Evolutionary conservation across 1,139 yeast genomes (phyloP), one percentile per base, ranked within the genome.

Genomic region (Saccharomyces hybrid): DNA sequence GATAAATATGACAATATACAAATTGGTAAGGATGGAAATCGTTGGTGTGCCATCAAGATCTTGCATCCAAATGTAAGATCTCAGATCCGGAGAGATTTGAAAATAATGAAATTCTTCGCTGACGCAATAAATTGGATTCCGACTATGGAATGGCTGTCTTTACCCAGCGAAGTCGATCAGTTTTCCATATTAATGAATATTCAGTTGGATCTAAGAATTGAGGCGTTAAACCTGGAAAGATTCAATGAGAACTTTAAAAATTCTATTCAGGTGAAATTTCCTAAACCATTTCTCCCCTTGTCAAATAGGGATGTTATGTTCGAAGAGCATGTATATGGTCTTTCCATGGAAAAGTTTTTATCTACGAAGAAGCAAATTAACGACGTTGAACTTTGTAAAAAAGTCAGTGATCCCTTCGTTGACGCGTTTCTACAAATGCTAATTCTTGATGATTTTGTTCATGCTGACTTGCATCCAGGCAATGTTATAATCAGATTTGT

Each of bases 401-500:
- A 83, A 62, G 79, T 91, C 20, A 89, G 96, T 65, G 91, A 88
- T 65, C 86, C 87, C 60, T 89, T 96, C 3, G 80, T 93, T 34
- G 96, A 93, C 68, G 87, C 97, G 5, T 93, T 93, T 64, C 74
- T 93, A 61, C 87, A 90, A 64, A 93, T 95, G 99, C 76, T 93
- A 58, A 84, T 93, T 56, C 73, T 91, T 54, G 96, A 93, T 71
- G 90, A 93, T 68, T 93, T 93, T 68, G 89, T 91, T 48, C 99
- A 93, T 69, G 95, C 98, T 0, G 99, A 93, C 71, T 76, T 93
- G 57, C 99, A 93, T 64, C 97, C 99, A 0, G 99, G 99, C 1
- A 93, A 93, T 69, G 88, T 93, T 68, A 82, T 91, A 77, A 81
- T 93, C 4, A 74, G 93, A 52, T 85, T 91, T 62, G 80, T 85